phyloP scores from a whole-genome alignment of 495 filamentous ascomycete genomes.

The Neurospora sp. region DNA sequence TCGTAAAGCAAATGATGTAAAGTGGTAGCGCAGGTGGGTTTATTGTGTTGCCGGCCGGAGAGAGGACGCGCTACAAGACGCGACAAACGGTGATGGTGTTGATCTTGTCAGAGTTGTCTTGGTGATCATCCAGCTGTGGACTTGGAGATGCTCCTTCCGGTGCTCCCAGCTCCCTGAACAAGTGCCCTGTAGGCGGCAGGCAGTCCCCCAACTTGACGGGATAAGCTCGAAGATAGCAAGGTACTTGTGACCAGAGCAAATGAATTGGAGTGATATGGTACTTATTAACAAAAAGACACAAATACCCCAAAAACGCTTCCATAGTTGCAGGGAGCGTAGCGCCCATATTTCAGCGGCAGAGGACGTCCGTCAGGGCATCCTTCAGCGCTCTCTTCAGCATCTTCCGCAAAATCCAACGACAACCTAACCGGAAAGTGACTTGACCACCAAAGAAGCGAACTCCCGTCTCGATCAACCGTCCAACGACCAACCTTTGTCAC shows the following conservation, averaged over 20 bases:
- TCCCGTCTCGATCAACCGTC: neutral
- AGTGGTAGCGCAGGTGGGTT: neutral
- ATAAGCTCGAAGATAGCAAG: neutral
- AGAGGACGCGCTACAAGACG: neutral
- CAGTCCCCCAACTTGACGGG: neutral
- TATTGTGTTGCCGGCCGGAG: neutral
- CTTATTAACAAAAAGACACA: neutral
- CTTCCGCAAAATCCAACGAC: constrained; percentile 20
- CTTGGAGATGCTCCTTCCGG: neutral
- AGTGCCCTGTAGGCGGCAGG: neutral
- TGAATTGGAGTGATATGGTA: too few species aligned
- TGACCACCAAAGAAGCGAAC: constrained; percentile 2
- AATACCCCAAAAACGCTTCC: neutral
- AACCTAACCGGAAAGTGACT: constrained; percentile 9
- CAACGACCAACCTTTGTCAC: neutral
- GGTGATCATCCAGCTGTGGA: neutral
- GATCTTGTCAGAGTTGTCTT: neutral
- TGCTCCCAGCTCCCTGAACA: neutral
- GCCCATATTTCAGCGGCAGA: neutral
- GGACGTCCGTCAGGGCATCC: neutral
- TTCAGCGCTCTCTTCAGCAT: neutral
- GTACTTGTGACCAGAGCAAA: neutral
- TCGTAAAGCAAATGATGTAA: neutral
- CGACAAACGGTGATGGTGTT: neutral
- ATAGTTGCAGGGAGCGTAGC: neutral